These are phyloP conservation scores for Cladosporium halotolerans DNA, from an alignment of 2,329 filamentous ascomycete genomes.

Conservation along the genomic window DNA sequence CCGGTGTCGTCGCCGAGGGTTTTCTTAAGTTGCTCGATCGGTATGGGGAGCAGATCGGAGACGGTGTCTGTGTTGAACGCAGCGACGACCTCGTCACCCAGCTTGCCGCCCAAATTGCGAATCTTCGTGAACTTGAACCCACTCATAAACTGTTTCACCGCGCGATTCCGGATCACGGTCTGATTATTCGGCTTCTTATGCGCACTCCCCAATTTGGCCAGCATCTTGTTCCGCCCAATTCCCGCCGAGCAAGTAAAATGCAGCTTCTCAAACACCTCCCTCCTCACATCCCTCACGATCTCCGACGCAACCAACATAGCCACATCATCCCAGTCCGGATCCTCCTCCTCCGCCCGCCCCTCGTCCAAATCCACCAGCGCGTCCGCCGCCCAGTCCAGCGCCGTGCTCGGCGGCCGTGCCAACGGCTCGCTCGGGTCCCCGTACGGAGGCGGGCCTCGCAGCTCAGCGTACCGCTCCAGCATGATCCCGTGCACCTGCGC, in stretches of 20 bases:
- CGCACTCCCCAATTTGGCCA: slow-evolving; percentile 86
- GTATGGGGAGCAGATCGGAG: slow-evolving; percentile 64
- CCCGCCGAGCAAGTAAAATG: slow-evolving; percentile 90
- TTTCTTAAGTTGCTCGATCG: slow-evolving; percentile 69
- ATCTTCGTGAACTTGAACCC: slow-evolving; percentile 94
- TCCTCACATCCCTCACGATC: slow-evolving; percentile 72
- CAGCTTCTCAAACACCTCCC: slow-evolving; percentile 60
- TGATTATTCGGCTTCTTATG: slow-evolving; percentile 93
- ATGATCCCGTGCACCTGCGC: slow-evolving; percentile 72
- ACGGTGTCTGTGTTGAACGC: slow-evolving; percentile 76
- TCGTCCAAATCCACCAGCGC: slow-evolving; percentile 73
- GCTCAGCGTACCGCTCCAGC: slow-evolving; percentile 68
- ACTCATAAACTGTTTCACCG: slow-evolving; percentile 69
- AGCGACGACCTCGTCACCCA: slow-evolving; percentile 80
- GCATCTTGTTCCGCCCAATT: slow-evolving; percentile 84
- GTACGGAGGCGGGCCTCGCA: slow-evolving; percentile 61
- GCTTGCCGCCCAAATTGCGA: slow-evolving; percentile 86
- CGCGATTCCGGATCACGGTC: slow-evolving; percentile 85
- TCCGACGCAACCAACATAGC: slow-evolving; percentile 81
- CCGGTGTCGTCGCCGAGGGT: slow-evolving; percentile 80
- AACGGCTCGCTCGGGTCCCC: slow-evolving; percentile 63
- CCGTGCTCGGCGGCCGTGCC: slow-evolving; percentile 65
- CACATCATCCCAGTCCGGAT: slow-evolving; percentile 96
- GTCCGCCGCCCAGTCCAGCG: slow-evolving; percentile 77
- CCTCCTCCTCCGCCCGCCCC: slow-evolving; percentile 64